Base-by-base conservation (phyloP, 495 filamentous ascomycete species). In the Paragyromitra xinjiangensis region DNA sequence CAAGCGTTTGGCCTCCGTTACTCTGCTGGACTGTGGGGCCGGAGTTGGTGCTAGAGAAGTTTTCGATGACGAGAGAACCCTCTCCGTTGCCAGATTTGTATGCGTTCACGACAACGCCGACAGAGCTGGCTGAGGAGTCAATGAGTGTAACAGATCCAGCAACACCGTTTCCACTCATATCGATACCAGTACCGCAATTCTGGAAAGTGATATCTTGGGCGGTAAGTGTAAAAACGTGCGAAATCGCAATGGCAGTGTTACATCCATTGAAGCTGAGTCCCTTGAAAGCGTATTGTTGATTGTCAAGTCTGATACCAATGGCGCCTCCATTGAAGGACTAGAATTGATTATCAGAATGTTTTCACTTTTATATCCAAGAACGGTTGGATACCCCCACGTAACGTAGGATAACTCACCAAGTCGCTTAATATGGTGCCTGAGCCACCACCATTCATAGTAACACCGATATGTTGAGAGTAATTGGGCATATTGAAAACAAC, bases 221-320 rank as follows among this genome's bases (percentile, higher is more conserved):
- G 88, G 77, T 89, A 87, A 77, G 83, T 83, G 79, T 90, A 61
- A 86, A 89, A 2, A 91, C 87, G 61, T 89, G 88, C 29, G 86
- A 87, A 62, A 90, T 89, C 48, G 87, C 87, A 39, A 89, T 90
- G 3, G 87, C 88, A 11, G 89, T 85, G 44, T 91, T 86, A 73
- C 88, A 88, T 80, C 87, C 85, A 77, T 87, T 86, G 82, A 95
- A 92, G 11, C 84, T 86, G 24, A 95, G 44, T 81, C 94, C 93
- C 39, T 91, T 87, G 86, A 91, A 92, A 0, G 92, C 94, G 71
- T 91, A 95, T 82, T 95, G 93, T 83, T 95, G 92, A 79, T 92
- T 94, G 16, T 92, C 92, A 70, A 93, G 80, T 50, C 86, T 86
- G 24, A 87, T 86, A 44, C 89, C 93, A 45, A 88, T 86, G 0